phyloP scores from a whole-genome alignment of 2,329 filamentous ascomycete species.

The Exophiala sp. region DNA sequence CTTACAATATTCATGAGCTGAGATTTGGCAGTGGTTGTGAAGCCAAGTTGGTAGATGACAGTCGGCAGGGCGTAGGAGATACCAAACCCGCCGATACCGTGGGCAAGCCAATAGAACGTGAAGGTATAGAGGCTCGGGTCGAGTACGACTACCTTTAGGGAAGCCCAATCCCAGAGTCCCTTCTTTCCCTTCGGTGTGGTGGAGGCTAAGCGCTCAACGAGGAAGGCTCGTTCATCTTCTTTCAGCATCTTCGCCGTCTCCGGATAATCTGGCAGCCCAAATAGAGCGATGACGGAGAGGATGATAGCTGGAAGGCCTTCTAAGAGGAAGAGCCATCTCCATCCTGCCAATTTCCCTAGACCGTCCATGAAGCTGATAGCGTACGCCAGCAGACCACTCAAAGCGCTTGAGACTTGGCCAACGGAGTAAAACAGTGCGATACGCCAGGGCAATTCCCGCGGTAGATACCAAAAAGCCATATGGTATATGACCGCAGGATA shows the following conservation, averaged over 20 bases:
- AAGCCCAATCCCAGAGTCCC: slow-evolving; percentile 27
- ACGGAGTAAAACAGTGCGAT: slow-evolving; percentile 58
- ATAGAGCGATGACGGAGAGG: slow-evolving; percentile 27
- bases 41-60: slow-evolving; percentile 44
- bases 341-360: slow-evolving; percentile 52
- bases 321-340: slow-evolving; percentile 60
- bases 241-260: slow-evolving; percentile 28
- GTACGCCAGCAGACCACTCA: slow-evolving; percentile 57
- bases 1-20: slow-evolving; percentile 48
- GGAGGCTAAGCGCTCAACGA: slow-evolving; percentile 33
- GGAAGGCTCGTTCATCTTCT: slow-evolving; percentile 25
- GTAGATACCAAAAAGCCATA: slow-evolving; percentile 64
- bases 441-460: slow-evolving; percentile 54
- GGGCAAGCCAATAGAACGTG: slow-evolving; percentile 39
- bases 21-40: slow-evolving; percentile 41
- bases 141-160: slow-evolving; percentile 32
- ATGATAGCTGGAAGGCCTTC: slow-evolving; percentile 44
- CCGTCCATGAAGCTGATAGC: slow-evolving; percentile 59
- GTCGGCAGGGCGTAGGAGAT: slow-evolving; percentile 41
- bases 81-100: slow-evolving; percentile 44
- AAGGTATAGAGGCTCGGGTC: slow-evolving; percentile 41
- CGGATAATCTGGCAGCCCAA: slow-evolving; percentile 20
- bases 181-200: slow-evolving; percentile 16
- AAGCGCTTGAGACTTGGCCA: slow-evolving; percentile 58
- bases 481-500: slow-evolving; percentile 53